phyloP scores from a whole-genome alignment of 345 rosid species.

The Carallia pectinifolia region DNA sequence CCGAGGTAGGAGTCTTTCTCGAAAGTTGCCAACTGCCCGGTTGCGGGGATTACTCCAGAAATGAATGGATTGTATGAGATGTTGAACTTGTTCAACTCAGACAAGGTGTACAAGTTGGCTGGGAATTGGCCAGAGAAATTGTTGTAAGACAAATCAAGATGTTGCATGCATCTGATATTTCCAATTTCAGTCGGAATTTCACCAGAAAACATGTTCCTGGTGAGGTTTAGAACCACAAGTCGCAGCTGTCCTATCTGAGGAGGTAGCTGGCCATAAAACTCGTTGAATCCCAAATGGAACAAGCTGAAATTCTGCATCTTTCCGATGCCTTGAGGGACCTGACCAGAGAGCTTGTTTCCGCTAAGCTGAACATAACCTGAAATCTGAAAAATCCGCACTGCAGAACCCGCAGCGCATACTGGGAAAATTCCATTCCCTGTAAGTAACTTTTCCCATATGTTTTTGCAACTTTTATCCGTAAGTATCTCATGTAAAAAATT shows the following conservation, averaged over 20 bases:
- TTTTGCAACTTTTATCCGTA: constrained; percentile 66
- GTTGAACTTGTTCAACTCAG: constrained; percentile 72
- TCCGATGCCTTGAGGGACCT: constrained; percentile 55
- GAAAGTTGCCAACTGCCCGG: constrained; percentile 76
- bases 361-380: constrained; percentile 82
- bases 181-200: constrained; percentile 70
- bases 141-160: constrained; percentile 80
- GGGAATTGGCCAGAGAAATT: constrained; percentile 83
- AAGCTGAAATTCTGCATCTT: constrained; percentile 61
- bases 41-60: constrained; percentile 61
- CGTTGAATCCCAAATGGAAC: constrained; percentile 68
- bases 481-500: constrained; percentile 64
- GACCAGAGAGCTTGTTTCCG: constrained; percentile 64
- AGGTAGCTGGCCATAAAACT: constrained; percentile 57
- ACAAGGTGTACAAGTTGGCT: constrained; percentile 49
- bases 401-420: constrained; percentile 44
- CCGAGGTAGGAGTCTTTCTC: constrained; percentile 74
- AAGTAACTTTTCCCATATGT: constrained; percentile 71
- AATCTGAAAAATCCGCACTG: constrained; percentile 33
- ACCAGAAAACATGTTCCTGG: constrained; percentile 57
- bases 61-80: constrained; percentile 75
- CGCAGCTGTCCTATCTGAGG: constrained; percentile 53
- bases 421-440: constrained; percentile 71
- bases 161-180: constrained; percentile 56
- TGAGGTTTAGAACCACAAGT: constrained; percentile 73